These are phyloP conservation scores for Rhododendron mucronatum DNA, from an alignment of 148 eudicot species.

Conservation along the genomic window DNA sequence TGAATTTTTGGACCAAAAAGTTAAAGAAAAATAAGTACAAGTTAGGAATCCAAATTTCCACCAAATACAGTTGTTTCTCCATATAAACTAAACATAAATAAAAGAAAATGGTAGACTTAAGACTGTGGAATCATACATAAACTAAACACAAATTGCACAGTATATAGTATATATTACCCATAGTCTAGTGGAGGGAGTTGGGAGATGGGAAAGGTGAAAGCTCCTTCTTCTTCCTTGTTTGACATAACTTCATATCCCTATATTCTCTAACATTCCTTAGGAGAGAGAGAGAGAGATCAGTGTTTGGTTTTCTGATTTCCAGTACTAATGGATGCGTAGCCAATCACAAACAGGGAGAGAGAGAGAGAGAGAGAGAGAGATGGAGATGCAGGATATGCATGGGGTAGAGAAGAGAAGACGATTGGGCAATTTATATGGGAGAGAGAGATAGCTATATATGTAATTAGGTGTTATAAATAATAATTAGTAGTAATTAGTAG, in stretches of 20 bases:
- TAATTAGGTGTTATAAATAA: conserved; percentile 11
- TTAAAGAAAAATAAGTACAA: too few species aligned
- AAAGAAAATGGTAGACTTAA: neutral
- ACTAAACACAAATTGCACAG: neutral
- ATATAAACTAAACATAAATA: neutral
- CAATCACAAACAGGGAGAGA: neutral
- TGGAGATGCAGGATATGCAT: neutral
- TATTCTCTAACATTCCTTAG: neutral
- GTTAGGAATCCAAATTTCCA: neutral
- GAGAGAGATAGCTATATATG: neutral
- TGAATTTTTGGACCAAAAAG: too few species aligned
- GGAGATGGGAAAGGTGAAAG: conserved; percentile 23
- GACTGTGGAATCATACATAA: neutral
- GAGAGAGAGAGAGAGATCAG: neutral
- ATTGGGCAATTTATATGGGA: neutral
- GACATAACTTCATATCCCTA: conserved; percentile 6
- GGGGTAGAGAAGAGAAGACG: conserved; percentile 14
- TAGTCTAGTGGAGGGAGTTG: conserved; percentile 31
- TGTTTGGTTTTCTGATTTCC: neutral
- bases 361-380: neutral
- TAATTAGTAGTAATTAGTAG: conserved; percentile 4
- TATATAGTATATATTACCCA: conserved; percentile 15
- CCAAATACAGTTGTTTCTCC: neutral
- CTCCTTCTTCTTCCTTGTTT: conserved; percentile 16
- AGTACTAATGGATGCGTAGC: neutral